Evolutionary conservation across 2,329 filamentous ascomycete species (phyloP).

Genomic region (Aspergillus awamori): DNA sequence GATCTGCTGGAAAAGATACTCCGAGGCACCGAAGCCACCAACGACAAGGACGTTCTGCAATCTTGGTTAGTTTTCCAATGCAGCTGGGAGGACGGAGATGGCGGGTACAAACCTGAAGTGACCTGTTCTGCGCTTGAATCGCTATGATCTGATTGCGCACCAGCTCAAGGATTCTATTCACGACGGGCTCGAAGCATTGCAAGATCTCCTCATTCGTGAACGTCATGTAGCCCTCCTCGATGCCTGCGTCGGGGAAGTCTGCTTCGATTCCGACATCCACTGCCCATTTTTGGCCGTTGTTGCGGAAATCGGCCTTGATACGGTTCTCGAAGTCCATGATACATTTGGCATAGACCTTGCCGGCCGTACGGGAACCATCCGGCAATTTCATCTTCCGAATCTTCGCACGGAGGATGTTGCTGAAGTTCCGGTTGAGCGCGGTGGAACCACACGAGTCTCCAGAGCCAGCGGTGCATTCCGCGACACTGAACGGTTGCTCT

Average conservation of each 20-base stretch:
- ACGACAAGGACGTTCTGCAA: constrained; percentile 86
- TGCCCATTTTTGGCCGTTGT: constrained; percentile 99
- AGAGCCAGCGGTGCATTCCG: constrained; percentile 94
- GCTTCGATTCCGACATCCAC: constrained; percentile 98
- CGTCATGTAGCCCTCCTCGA: constrained; percentile 99
- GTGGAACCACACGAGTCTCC: constrained; percentile 99
- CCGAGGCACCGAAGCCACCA: constrained; percentile 95
- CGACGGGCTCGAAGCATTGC: constrained; percentile 97
- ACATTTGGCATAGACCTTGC: constrained; percentile 96
- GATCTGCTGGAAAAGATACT: constrained; percentile 99
- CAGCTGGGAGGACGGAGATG: neutral
- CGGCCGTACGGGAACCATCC: constrained; percentile 95
- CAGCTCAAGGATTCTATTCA: constrained; percentile 93
- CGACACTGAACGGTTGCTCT: constrained; percentile 94
- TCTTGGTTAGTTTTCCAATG: constrained; percentile 23
- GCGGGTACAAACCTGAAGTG: constrained; percentile 66
- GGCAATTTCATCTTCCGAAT: constrained; percentile 99
- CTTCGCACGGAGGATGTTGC: constrained; percentile 95
- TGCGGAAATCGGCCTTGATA: constrained; percentile 99
- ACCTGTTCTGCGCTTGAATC: constrained; percentile 94
- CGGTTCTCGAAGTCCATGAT: constrained; percentile 99
- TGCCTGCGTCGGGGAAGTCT: constrained; percentile 94
- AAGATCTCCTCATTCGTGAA: constrained; percentile 99
- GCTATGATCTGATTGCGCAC: constrained; percentile 98
- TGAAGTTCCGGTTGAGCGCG: constrained; percentile 95